phyloP scores from a whole-genome alignment of 148 eudicot genomes.

The Silene latifolia region DNA sequence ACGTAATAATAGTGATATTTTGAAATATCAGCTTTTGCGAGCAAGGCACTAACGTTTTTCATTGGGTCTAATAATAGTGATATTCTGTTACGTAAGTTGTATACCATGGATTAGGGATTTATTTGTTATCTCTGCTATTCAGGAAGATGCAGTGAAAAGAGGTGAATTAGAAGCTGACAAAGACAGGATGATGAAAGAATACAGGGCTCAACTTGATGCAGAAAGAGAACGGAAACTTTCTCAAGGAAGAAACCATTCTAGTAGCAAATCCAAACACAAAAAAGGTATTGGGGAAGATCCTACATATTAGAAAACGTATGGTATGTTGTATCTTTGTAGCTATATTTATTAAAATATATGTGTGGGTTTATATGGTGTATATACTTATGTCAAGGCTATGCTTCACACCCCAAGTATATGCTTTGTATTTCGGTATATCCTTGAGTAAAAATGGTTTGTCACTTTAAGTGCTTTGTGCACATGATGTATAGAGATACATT shows the following conservation, averaged over 20 bases:
- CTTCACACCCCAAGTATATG: neutral
- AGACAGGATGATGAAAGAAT: constrained; percentile 96
- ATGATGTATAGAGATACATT: neutral
- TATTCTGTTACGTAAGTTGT: neutral
- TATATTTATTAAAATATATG: no score
- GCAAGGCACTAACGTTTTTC: no score
- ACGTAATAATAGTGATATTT: no score
- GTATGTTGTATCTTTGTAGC: neutral
- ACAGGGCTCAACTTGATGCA: constrained; percentile 91
- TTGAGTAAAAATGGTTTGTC: neutral
- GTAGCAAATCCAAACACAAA: constrained; percentile 61
- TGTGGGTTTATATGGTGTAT: neutral
- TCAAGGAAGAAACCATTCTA: constrained; percentile 86
- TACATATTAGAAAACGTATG: neutral
- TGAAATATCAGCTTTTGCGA: neutral
- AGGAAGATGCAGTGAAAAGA: constrained; percentile 90
- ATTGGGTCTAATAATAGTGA: neutral
- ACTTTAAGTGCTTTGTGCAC: neutral
- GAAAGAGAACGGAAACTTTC: constrained; percentile 92
- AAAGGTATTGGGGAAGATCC: constrained; percentile 45
- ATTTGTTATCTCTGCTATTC: constrained; percentile 5
- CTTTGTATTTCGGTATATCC: neutral
- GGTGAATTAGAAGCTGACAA: constrained; percentile 98
- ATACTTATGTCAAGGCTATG: neutral
- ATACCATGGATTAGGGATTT: constrained; percentile 1